These are phyloP conservation scores for Leishmania arabica DNA, from an alignment of 208 protist genomes.

Conservation along the genomic window DNA sequence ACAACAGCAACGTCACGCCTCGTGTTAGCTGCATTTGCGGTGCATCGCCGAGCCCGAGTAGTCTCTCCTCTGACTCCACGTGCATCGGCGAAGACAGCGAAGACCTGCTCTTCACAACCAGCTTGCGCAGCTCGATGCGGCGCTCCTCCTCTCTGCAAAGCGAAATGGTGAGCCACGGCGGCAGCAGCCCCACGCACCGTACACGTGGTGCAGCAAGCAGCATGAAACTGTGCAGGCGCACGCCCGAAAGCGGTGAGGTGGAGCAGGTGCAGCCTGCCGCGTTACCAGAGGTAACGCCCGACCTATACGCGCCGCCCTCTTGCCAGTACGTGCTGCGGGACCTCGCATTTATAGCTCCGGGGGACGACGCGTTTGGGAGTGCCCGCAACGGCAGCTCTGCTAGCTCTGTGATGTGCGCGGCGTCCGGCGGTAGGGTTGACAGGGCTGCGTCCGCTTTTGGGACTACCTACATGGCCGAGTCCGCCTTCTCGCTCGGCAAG, in stretches of 20 bases:
- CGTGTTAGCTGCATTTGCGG: background rate
- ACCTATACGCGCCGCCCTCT: slow-evolving; percentile 13
- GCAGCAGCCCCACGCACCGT: background rate
- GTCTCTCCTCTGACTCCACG: background rate
- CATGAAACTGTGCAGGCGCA: background rate
- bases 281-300: slow-evolving; percentile 2
- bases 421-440: background rate
- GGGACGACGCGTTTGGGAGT: background rate
- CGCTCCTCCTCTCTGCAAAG: background rate
- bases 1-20: background rate
- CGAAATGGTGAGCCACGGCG: background rate
- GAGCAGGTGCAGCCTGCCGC: slow-evolving; percentile 2
- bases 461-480: background rate
- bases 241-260: slow-evolving; percentile 17
- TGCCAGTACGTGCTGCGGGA: slow-evolving; percentile 23
- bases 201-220: background rate
- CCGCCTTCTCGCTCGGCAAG: background rate
- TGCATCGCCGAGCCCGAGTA: background rate
- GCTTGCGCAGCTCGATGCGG: slow-evolving; percentile 24
- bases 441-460: background rate
- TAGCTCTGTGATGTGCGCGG: background rate
- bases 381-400: background rate
- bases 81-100: slow-evolving; percentile 2
- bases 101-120: slow-evolving; percentile 6
- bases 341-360: background rate